Evolutionary conservation across 2,329 filamentous ascomycete species (phyloP).

Genomic region (Zelopaecilomyces penicillatus): DNA sequence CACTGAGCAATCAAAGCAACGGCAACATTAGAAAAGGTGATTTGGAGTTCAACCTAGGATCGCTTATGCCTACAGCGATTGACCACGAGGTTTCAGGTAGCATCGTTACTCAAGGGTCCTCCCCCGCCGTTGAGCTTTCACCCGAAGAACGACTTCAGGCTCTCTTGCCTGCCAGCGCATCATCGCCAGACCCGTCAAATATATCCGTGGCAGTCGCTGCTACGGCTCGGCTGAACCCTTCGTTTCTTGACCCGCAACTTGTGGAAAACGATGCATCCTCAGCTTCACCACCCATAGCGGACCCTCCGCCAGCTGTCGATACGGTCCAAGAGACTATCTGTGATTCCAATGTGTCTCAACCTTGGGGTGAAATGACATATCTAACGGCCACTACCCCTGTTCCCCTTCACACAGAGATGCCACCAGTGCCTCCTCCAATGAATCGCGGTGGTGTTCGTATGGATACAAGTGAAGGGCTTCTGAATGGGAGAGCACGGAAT

Average conservation of each 20-base stretch:
- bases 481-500: constrained; percentile 43
- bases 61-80: constrained; percentile 1
- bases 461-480: constrained; percentile 34
- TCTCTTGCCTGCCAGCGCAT: constrained; percentile 28
- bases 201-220: constrained; percentile 50
- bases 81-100: constrained; percentile 6
- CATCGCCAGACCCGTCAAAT: constrained; percentile 37
- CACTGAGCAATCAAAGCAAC: constrained; percentile 13
- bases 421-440: constrained; percentile 24
- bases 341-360: constrained; percentile 26
- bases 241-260: constrained; percentile 46
- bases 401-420: constrained; percentile 21
- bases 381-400: constrained; percentile 28
- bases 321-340: constrained; percentile 11
- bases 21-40: constrained; percentile 1
- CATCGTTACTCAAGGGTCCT: constrained; percentile 15
- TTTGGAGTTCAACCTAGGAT: neutral
- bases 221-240: constrained; percentile 45
- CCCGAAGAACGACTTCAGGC: constrained; percentile 44
- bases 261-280: constrained; percentile 22
- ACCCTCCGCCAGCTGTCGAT: constrained; percentile 6
- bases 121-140: constrained; percentile 28
- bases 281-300: constrained; percentile 20
- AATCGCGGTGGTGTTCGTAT: constrained; percentile 45
- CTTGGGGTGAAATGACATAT: constrained; percentile 48